phyloP scores from a whole-genome alignment of 768 basidiomycete species.

The Psilocybe cyanescens region DNA sequence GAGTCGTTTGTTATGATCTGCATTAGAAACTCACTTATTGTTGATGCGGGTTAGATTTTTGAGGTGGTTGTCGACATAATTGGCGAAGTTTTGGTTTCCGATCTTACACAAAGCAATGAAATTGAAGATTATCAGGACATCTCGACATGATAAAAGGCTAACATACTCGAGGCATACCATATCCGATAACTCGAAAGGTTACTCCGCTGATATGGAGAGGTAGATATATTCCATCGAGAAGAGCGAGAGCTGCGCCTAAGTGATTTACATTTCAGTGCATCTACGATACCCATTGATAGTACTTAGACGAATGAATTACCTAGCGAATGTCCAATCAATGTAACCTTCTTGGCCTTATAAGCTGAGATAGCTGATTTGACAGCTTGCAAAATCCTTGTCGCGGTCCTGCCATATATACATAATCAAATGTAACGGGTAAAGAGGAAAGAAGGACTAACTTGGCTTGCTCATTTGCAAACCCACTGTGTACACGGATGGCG shows the following conservation, averaged over 20 bases:
- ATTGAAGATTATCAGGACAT: not conserved
- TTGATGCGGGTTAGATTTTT: slow-evolving; percentile 57
- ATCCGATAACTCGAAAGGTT: slow-evolving; percentile 38
- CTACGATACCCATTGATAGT: not conserved
- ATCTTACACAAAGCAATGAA: slow-evolving; percentile 29
- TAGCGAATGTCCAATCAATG: slow-evolving; percentile 51
- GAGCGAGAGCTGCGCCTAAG: slow-evolving; percentile 53
- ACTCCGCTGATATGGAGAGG: slow-evolving; percentile 49
- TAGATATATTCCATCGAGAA: slow-evolving; percentile 61
- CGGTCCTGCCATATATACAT: slow-evolving; percentile 34
- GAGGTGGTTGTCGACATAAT: slow-evolving; percentile 57
- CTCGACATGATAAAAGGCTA: slow-evolving; percentile 19
- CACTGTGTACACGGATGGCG: slow-evolving; percentile 45
- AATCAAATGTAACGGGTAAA: not conserved
- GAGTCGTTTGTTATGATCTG: not conserved
- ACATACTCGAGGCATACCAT: slow-evolving; percentile 45
- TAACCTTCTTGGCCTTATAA: slow-evolving; percentile 39
- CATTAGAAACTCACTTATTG: slow-evolving; percentile 42
- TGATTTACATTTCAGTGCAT: not conserved
- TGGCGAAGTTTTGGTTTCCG: slow-evolving; percentile 64
- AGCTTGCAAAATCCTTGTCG: slow-evolving; percentile 41
- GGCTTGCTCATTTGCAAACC: slow-evolving; percentile 46
- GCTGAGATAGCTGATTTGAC: slow-evolving; percentile 39
- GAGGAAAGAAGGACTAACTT: slow-evolving; percentile 27
- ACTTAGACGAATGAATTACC: slow-evolving; percentile 21